Base-by-base conservation (phyloP, 257 asterid species). In the Ilex aquifolium region DNA sequence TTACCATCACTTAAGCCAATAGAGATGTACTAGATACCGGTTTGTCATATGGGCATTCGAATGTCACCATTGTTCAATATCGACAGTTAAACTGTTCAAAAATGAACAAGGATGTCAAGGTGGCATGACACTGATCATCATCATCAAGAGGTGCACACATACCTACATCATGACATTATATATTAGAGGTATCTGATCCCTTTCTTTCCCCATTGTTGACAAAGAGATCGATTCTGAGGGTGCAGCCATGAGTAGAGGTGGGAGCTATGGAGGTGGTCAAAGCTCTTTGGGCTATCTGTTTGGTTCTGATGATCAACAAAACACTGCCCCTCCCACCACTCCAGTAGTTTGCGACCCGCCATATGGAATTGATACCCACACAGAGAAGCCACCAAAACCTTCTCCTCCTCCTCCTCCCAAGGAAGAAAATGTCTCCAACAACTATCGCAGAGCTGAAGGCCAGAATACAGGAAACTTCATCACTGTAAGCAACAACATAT, bases 221-320 rank as follows among this genome's bases (percentile, higher is more conserved):
- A 36, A 36, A 36, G 56, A 13, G 36, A n/a, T 21, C 27, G 27
- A 21, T 42, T 31, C 39, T 6, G 40, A 32, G 13, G 66, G 57
- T 21, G 27, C 29, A 56, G 66, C 30, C 7, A 77, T 72, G 84
- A 62, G 58, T 65, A 83, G 78, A 72, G 80, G 90, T 40, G 87
- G 53, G 55, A 78, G 90, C 67, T 66, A 27, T 29, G 90, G 89
- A 17, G 89, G 89, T 56, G 89, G 89, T 0, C 79, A 84, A 60
- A 84, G 91, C 61, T 84, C 88, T 1, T 59, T 84, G 49, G 91
- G 91, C 7, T 84, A 84, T 63, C 81, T 84, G 42, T 84, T 84
- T 65, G 86, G 86, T 65, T 50, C 77, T 29, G 84, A 77, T 36
- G 70, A 74, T n/a, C 82, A 84, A 42, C 52, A 75, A 46, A 68